A percentile compares a stretch with the other conserved stretches of the same genome.
Evolutionary conservation across 2,329 filamentous ascomycete species (phyloP).

Genomic region (Aspergillus aculeatus): DNA sequence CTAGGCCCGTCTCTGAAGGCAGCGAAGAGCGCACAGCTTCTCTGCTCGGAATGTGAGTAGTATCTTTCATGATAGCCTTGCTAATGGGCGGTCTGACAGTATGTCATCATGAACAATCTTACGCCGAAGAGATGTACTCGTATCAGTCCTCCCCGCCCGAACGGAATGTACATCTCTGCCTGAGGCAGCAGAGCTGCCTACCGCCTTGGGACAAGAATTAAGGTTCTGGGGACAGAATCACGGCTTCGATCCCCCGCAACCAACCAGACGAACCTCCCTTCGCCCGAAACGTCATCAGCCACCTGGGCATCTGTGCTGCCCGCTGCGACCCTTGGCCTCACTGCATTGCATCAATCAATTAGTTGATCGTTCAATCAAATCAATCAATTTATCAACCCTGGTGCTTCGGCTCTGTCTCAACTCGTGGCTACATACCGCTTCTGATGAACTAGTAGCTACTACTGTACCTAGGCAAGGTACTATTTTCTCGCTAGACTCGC

Average conservation of each 20-base stretch:
- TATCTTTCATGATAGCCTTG: no score
- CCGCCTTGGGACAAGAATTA: background rate
- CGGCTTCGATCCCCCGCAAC: background rate
- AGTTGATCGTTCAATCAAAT: background rate
- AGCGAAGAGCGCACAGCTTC: no score
- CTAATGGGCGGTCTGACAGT: no score
- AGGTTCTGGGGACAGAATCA: background rate
- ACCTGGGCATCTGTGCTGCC: background rate
- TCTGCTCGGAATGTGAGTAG: no score
- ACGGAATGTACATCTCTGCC: background rate
- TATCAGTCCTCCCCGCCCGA: background rate
- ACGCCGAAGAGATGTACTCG: no score
- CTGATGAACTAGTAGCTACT: background rate
- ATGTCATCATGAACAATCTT: no score
- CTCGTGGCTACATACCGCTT: background rate
- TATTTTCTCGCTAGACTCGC: background rate
- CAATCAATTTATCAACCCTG: background rate
- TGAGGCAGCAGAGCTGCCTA: background rate
- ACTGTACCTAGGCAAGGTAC: background rate
- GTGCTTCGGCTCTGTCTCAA: background rate
- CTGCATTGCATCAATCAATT: background rate
- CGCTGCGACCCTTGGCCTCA: conserved; percentile 1
- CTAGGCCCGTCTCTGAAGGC: no score
- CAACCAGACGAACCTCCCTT: conserved; percentile 23
- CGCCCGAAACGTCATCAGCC: conserved; percentile 33